Evolutionary conservation across 2,329 filamentous ascomycete genomes (phyloP).

Genomic region (Tetracladium maxilliforme): DNA sequence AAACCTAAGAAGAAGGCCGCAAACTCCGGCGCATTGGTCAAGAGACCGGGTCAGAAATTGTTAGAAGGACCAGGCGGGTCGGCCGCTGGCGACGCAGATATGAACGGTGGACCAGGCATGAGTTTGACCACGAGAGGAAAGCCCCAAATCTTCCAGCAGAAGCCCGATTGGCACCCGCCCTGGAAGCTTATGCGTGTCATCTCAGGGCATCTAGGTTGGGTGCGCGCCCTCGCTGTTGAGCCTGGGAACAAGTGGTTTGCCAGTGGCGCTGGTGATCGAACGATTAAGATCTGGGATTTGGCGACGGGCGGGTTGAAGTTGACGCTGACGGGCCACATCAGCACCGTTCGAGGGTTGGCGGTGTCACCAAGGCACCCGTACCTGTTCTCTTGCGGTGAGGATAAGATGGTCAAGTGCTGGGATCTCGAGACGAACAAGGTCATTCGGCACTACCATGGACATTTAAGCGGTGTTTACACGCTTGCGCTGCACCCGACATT

Average conservation of each 20-base stretch:
- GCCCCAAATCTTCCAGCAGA: slow-evolving; percentile 41
- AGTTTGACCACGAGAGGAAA: slow-evolving; percentile 3
- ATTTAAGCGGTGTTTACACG: slow-evolving; percentile 90
- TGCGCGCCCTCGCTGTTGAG: slow-evolving; percentile 77
- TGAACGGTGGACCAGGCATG: slow-evolving; percentile 1
- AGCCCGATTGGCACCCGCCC: slow-evolving; percentile 91
- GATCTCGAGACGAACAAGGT: slow-evolving; percentile 99
- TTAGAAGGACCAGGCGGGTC: too few relatives aligned
- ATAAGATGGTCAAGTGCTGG: slow-evolving; percentile 99
- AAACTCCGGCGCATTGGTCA: too few relatives aligned
- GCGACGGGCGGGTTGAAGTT: slow-evolving; percentile 73
- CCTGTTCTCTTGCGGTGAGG: slow-evolving; percentile 92
- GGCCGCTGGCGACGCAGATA: slow-evolving; percentile 1
- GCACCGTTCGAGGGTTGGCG: slow-evolving; percentile 79
- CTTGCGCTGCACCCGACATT: slow-evolving; percentile 86
- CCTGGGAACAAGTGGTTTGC: slow-evolving; percentile 97
- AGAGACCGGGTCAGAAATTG: too few relatives aligned
- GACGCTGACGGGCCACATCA: slow-evolving; percentile 88
- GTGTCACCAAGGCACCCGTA: slow-evolving; percentile 92
- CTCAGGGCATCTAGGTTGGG: slow-evolving; percentile 92
- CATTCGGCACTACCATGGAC: slow-evolving; percentile 93
- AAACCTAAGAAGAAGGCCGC: slow-evolving; percentile 8
- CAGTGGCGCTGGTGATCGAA: slow-evolving; percentile 85
- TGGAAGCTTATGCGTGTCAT: slow-evolving; percentile 99
- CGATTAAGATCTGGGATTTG: slow-evolving; percentile 98